Conservation (phyloP, 75 land plant genomes). For the Pinus tabuliformis region DNA sequence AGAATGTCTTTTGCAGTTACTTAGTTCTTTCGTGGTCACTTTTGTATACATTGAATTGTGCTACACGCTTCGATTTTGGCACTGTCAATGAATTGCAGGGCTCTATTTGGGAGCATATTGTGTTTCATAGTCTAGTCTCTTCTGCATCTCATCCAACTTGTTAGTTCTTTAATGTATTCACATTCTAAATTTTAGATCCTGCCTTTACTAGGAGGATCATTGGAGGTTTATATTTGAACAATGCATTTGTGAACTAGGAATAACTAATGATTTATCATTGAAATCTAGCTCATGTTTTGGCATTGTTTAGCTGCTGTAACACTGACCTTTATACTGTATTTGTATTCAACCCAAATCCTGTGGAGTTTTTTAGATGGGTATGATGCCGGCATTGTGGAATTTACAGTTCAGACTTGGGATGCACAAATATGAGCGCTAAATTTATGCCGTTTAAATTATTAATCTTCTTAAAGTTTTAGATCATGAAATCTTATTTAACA, state of each 20-base stretch:
- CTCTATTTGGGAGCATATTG: neutral
- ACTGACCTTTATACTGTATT: neutral
- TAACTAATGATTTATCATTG: neutral
- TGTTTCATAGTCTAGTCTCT: neutral
- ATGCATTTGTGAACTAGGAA: neutral
- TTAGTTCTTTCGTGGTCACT: neutral
- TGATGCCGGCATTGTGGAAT: neutral
- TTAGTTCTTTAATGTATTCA: neutral
- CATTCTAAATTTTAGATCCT: neutral
- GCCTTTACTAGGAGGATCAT: neutral
- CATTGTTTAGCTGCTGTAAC: neutral
- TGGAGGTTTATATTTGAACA: neutral
- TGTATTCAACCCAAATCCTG: neutral
- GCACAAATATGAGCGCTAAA: neutral
- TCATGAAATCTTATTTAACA: neutral
- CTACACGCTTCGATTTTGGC: neutral
- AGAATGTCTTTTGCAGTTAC: neutral
- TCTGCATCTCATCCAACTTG: neutral
- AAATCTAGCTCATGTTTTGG: neutral
- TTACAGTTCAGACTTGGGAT: neutral
- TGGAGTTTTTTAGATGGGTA: neutral
- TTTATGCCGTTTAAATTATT: neutral
- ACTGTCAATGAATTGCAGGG: neutral
- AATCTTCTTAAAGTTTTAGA: neutral
- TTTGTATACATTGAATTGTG: neutral